Conservation (phyloP, 177 flowering plant species). For the Tripterygium wilfordii region DNA sequence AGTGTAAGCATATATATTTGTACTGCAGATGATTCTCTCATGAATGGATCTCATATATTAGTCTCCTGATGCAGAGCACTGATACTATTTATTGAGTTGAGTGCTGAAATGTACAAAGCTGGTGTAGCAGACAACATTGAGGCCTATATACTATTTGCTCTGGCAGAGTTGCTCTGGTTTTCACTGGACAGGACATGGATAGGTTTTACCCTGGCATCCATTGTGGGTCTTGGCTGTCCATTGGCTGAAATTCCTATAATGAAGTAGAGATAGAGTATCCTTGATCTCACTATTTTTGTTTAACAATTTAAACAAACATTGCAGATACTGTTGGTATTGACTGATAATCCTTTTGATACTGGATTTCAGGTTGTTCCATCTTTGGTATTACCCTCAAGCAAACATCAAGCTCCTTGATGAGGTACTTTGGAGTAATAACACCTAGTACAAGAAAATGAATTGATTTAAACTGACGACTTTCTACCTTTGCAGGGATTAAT, state of each 20-base stretch:
- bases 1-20: conserved; percentile 36
- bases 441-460: too few species aligned
- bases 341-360: too few species aligned
- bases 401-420: conserved; percentile 66
- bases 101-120: conserved; percentile 84
- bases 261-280: too few species aligned
- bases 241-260: conserved; percentile 81
- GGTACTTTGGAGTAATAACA: conserved; percentile 25
- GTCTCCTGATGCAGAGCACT: conserved; percentile 37
- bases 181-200: conserved; percentile 56
- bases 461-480: too few species aligned
- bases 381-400: conserved; percentile 85
- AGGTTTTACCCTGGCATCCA: conserved; percentile 70
- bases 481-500: conserved; percentile 75
- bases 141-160: conserved; percentile 70
- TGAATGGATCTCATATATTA: not conserved
- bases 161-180: conserved; percentile 70
- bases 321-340: too few species aligned
- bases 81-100: conserved; percentile 62
- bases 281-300: too few species aligned
- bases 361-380: conserved; percentile 59
- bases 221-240: conserved; percentile 72
- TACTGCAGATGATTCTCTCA: too few species aligned
- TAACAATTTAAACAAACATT: too few species aligned
- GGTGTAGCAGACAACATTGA: conserved; percentile 73